phyloP scores from a whole-genome alignment of 306 rosid species.

The Cucurbita ficifolia region DNA sequence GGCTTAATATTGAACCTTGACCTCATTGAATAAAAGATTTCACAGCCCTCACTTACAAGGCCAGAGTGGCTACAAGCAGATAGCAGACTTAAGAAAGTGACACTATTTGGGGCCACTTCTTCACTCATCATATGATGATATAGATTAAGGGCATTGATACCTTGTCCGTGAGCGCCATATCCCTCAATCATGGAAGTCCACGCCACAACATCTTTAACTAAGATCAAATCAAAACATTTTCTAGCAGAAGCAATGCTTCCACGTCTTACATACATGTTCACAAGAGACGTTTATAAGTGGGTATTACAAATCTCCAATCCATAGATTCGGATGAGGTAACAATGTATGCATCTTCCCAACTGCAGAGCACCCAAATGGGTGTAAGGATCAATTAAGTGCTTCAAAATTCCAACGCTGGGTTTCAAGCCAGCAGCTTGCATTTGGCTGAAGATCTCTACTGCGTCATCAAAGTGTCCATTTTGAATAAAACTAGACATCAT shows the following conservation, averaged over 20 bases:
- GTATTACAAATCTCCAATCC: conserved; percentile 2
- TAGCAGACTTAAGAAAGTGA: neutral
- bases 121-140: neutral
- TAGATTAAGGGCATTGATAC: neutral
- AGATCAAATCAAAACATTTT: neutral
- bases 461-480: neutral
- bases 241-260: neutral
- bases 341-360: conserved; percentile 32
- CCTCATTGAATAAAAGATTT: neutral
- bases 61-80: neutral
- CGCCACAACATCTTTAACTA: neutral
- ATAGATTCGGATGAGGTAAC: conserved; percentile 22
- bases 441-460: neutral
- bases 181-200: neutral
- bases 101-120: neutral
- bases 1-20: neutral
- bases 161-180: neutral
- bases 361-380: conserved; percentile 29
- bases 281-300: neutral
- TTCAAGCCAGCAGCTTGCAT: neutral
- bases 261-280: neutral
- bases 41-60: neutral
- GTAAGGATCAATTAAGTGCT: neutral
- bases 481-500: neutral
- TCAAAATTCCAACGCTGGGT: neutral